Base-by-base conservation (phyloP, 257 asterid species). In the Hygrophila difformis region DNA sequence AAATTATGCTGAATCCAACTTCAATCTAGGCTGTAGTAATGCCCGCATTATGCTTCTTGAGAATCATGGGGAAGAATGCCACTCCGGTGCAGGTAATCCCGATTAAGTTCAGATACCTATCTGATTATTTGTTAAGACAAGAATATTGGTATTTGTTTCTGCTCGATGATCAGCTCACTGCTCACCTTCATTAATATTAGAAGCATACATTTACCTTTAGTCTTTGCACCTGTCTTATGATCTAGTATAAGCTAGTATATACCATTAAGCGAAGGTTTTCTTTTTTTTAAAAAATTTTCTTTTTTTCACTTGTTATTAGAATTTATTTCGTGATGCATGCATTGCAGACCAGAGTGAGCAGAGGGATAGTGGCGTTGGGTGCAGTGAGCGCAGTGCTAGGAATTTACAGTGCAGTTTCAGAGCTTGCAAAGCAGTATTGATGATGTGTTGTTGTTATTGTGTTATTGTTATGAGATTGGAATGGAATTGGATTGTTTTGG, bases 1-100 rank as follows among this genome's bases (percentile, higher is more conserved):
- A 23, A 18, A 12, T 13, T 44, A 45, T 16, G 4, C 39, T 12
- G 31, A n/a, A 23, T 51, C 7, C 28, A 47, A 26, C 48, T 62
- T 28, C 18, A 34, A 20, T 45, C 8, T 57, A 69, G 76, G 62
- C 72, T 47, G 57, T 64, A 42, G 47, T 69, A 20, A 28, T 84
- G 57, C 97, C 95, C 47, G 71, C 86, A 11, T 50, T 72, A 40
- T 87, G 95, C 70, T 84, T 66, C 41, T 61, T 87, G 76, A 84
- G 51, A 66, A 84, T 87, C 49, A 12, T 72, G 62, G 83, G 92
- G 37, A 73, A 58, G 33, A 70, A 60, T 35, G 88, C 93, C 23
- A 63, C 94, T 20, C 54, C 61, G 11, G 49, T 53, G 44, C 95
- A 87, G 97, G 95, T 84, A 69, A 41, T 2, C 18, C 12, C 9